Percentiles rank a stretch among this genome's conserved stretches.
Conservation (phyloP, 208 protist species). For the Crithidia expoeki region DNA sequence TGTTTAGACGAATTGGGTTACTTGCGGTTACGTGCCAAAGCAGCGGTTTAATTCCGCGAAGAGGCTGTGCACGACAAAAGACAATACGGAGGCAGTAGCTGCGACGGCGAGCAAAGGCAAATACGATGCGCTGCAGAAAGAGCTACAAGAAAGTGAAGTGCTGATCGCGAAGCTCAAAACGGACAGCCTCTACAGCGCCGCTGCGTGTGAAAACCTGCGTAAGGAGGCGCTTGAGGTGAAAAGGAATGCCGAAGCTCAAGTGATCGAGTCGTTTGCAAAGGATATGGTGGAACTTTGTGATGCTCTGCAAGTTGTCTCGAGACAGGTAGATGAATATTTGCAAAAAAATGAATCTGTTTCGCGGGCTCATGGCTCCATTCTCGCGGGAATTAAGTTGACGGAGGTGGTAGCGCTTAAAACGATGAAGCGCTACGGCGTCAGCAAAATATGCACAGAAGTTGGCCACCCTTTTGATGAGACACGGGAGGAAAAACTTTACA, state of each 20-base stretch:
- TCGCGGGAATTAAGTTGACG: slow-evolving; percentile 56
- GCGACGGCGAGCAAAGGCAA: slow-evolving; percentile 10
- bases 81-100: not conserved
- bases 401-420: slow-evolving; percentile 50
- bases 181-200: slow-evolving; percentile 57
- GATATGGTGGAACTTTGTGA: slow-evolving; percentile 69
- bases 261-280: slow-evolving; percentile 49
- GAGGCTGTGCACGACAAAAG: slow-evolving; percentile 10
- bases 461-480: slow-evolving; percentile 51
- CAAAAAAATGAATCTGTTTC: slow-evolving; percentile 18
- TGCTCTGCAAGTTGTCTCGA: slow-evolving; percentile 44
- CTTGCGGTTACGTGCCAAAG: not conserved
- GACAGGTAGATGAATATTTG: slow-evolving; percentile 26
- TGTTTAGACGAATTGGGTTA: slow-evolving; percentile 12
- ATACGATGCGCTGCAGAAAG: slow-evolving; percentile 24
- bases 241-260: slow-evolving; percentile 37
- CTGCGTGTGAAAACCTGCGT: slow-evolving; percentile 63
- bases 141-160: slow-evolving; percentile 29
- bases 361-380: slow-evolving; percentile 23
- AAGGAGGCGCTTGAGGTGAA: slow-evolving; percentile 37
- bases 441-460: slow-evolving; percentile 27
- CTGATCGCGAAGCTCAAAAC: slow-evolving; percentile 44
- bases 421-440: slow-evolving; percentile 53
- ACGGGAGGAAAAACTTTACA: slow-evolving; percentile 48
- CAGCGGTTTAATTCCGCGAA: not conserved